These are phyloP conservation scores for Quercus alba DNA, from an alignment of 306 rosid species.

Conservation along the genomic window DNA sequence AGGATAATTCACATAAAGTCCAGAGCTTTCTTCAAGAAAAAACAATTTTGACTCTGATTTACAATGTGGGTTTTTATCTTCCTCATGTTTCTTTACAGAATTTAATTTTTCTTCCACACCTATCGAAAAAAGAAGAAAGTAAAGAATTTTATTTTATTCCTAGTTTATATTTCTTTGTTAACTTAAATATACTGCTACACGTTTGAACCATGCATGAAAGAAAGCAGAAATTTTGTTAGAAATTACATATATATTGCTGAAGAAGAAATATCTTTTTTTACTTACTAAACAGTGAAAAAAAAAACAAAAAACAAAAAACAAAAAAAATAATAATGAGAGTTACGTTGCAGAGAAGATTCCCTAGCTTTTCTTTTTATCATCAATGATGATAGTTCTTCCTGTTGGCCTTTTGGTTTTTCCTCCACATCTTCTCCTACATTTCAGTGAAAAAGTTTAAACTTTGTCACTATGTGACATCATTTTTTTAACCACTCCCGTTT, in stretches of 20 bases:
- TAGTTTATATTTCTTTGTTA: neutral
- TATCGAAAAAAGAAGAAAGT: neutral
- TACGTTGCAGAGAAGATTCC: constrained; percentile 82
- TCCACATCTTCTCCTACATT: constrained; percentile 88
- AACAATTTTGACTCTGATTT: constrained; percentile 1
- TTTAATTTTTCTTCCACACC: neutral
- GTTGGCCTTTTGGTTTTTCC: constrained; percentile 57
- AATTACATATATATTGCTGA: too few species aligned
- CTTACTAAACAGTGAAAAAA: constrained; percentile 27
- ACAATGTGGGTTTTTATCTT: constrained; percentile 27
- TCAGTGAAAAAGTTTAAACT: constrained; percentile 88
- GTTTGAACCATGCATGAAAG: constrained; percentile 59
- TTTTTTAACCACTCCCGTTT: constrained; percentile 51
- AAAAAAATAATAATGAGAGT: neutral
- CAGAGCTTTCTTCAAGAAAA: constrained; percentile 16
- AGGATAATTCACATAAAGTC: constrained; percentile 18
- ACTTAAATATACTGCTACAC: constrained; percentile 35
- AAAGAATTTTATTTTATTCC: neutral
- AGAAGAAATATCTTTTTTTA: too few species aligned
- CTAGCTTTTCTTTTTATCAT: constrained; percentile 57
- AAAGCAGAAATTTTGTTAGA: neutral
- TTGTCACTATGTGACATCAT: constrained; percentile 77
- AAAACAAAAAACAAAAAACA: too few species aligned
- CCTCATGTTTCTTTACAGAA: neutral
- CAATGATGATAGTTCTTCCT: constrained; percentile 78